Evolutionary conservation across 768 basidiomycete genomes (phyloP), one percentile per base, ranked within the genome.

Genomic region (Boletellus emodensis): DNA sequence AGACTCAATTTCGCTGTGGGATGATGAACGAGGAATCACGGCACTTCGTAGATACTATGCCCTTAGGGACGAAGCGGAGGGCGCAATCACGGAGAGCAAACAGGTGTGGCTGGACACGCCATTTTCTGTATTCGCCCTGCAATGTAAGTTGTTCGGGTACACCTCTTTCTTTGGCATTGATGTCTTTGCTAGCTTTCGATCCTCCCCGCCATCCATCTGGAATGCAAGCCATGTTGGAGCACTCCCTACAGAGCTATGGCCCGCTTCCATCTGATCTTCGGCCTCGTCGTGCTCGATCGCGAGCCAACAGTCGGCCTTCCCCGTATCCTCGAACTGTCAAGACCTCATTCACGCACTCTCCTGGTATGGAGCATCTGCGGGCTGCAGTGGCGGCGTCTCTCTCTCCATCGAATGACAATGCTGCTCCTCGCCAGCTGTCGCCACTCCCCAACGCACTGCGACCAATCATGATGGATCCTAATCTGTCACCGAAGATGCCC

Each of bases 191-290:
- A 89, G 88, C 85, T 2, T 90, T 90, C 65, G 69, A 83, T 40
- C 87, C 87, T 26, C 88, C 87, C 3, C 65, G 68, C 3, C 75
- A 87, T 56, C 80, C 78, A 4, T 71, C 74, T 6, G 83, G 78
- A 8, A 90, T 90, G 83, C 79, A 79, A 56, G 87, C 86, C 0
- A 69, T 91, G 48, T 71, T 90, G 1, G 78, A 87, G 46, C 81
- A 88, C 44, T 90, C 87, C 1, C 71, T 87, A 33, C 75, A 86
- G 65, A 85, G 72, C 46, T 90, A 79, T 45, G 80, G 82, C 0
- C 85, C 86, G 6, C 78, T 90, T n/a, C 83, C 89, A 0, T 82
- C 81, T 0, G 86, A 89, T 44, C 74, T 88, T 17, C 79, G 82
- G 6, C 75, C 77, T 22, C 81, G 74, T 44, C 82, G 84, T 15